A percentile compares a stretch with the other conserved stretches of the same genome.
These are phyloP conservation scores for Leccinum subtestaceum DNA, from an alignment of 768 basidiomycete species.

Conservation along the genomic window DNA sequence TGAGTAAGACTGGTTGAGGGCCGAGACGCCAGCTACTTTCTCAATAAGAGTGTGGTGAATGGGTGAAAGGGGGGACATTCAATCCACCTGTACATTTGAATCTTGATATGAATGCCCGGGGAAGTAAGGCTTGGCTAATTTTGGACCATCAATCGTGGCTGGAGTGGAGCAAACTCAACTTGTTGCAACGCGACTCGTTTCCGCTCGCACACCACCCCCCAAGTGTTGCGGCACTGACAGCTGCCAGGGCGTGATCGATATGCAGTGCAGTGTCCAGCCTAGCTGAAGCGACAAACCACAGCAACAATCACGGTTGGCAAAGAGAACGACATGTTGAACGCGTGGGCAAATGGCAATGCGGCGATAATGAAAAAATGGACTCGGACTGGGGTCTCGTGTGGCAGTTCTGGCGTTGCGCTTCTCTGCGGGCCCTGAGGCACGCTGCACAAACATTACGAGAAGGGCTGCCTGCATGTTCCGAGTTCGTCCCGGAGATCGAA, in stretches of 20 bases:
- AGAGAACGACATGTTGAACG: constrained; percentile 8
- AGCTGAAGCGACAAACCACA: constrained; percentile 1
- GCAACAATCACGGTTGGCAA: constrained; percentile 1
- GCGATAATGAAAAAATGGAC: constrained; percentile 18
- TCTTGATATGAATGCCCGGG: constrained; percentile 13
- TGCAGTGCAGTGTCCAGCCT: neutral
- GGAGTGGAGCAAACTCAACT: neutral
- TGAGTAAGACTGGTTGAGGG: neutral
- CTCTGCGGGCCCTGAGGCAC: constrained; percentile 11
- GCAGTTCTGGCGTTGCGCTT: constrained; percentile 4
- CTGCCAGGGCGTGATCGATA: constrained; percentile 17
- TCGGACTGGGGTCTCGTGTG: constrained; percentile 6
- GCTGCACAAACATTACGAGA: constrained; percentile 3
- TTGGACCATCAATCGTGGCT: constrained; percentile 11
- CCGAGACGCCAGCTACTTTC: neutral
- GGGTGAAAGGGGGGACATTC: constrained; percentile 5
- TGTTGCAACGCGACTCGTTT: constrained; percentile 23
- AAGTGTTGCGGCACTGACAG: neutral
- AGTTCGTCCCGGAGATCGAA: constrained; percentile 1
- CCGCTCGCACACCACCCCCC: constrained; percentile 10
- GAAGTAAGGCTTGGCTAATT: constrained; percentile 9
- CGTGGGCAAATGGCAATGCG: constrained; percentile 11
- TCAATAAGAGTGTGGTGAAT: constrained; percentile 9
- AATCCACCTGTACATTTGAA: neutral
- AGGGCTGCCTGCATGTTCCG: constrained; percentile 1